phyloP scores from a whole-genome alignment of 352 stramenopile genomes.

The Sclerospora graminicola region DNA sequence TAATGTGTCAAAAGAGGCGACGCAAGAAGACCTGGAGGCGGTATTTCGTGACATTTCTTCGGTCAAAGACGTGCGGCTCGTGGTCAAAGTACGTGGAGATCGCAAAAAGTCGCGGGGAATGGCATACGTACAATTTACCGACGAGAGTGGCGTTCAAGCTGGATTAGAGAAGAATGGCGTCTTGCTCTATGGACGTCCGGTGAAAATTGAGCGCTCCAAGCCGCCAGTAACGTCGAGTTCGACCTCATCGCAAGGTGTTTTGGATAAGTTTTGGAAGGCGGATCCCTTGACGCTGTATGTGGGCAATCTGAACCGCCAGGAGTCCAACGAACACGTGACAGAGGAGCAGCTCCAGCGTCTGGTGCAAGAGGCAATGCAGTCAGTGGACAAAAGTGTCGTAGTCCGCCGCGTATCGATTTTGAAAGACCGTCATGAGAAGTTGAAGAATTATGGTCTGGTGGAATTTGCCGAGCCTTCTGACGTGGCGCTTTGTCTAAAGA shows the following conservation, averaged over 20 bases:
- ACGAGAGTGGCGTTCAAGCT: constrained; percentile 28
- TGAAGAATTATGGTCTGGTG: constrained; percentile 64
- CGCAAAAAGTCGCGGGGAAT: constrained; percentile 61
- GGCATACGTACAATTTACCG: constrained; percentile 58
- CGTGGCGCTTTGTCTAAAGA: constrained; percentile 20
- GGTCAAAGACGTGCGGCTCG: constrained; percentile 47
- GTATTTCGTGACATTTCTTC: constrained; percentile 38
- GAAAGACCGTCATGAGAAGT: constrained; percentile 41
- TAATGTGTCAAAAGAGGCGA: constrained; percentile 52
- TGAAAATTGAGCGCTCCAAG: constrained; percentile 46
- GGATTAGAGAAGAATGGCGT: constrained; percentile 25
- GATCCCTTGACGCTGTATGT: constrained; percentile 49
- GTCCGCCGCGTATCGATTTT: constrained; percentile 43
- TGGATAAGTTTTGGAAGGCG: constrained; percentile 33
- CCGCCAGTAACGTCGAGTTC: constrained; percentile 13
- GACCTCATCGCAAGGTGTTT: not conserved
- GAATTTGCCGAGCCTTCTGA: constrained; percentile 27
- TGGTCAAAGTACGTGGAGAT: constrained; percentile 48
- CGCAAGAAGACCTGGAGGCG: constrained; percentile 33
- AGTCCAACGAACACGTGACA: constrained; percentile 22
- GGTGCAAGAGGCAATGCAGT: constrained; percentile 31
- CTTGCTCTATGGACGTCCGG: constrained; percentile 23
- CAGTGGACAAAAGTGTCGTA: constrained; percentile 18
- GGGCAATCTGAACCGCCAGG: constrained; percentile 26
- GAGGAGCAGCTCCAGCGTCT: constrained; percentile 28